Conservation (phyloP, 73 alveolate genomes). For the Paramecium octaurelia region DNA sequence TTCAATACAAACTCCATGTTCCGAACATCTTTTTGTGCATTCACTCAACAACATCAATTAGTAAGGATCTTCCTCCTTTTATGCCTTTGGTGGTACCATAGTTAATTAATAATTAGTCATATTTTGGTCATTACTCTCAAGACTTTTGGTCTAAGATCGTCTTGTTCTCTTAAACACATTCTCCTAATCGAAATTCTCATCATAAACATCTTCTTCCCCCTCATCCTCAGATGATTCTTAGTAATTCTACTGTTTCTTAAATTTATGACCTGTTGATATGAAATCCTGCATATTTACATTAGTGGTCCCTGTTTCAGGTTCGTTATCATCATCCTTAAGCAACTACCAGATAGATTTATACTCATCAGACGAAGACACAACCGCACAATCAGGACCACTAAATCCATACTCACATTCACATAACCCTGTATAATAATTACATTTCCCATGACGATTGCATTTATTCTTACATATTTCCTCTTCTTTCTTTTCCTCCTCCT, state of each 20-base stretch:
- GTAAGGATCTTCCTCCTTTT: neutral
- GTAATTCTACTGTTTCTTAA: neutral
- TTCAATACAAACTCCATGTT: neutral
- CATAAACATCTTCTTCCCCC: neutral
- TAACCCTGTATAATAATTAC: neutral
- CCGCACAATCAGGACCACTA: slow-evolving; percentile 28
- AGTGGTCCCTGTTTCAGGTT: slow-evolving; percentile 12
- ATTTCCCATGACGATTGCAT: slow-evolving; percentile 12
- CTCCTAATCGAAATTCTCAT: neutral
- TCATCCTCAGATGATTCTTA: neutral
- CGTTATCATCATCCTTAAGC: slow-evolving; percentile 5
- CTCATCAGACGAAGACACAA: neutral
- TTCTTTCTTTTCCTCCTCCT: neutral
- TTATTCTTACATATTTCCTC: neutral
- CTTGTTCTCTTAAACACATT: neutral
- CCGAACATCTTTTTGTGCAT: neutral
- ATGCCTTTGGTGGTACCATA: slow-evolving; percentile 10
- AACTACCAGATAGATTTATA: neutral
- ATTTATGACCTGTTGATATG: neutral
- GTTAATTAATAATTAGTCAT: neutral
- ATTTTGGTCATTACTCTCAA: neutral
- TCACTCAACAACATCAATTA: neutral
- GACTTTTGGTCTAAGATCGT: neutral
- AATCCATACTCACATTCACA: slow-evolving; percentile 23
- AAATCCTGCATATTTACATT: neutral